Base-by-base conservation (phyloP, 352 stramenopile genomes). In the Pythium aquatile region DNA sequence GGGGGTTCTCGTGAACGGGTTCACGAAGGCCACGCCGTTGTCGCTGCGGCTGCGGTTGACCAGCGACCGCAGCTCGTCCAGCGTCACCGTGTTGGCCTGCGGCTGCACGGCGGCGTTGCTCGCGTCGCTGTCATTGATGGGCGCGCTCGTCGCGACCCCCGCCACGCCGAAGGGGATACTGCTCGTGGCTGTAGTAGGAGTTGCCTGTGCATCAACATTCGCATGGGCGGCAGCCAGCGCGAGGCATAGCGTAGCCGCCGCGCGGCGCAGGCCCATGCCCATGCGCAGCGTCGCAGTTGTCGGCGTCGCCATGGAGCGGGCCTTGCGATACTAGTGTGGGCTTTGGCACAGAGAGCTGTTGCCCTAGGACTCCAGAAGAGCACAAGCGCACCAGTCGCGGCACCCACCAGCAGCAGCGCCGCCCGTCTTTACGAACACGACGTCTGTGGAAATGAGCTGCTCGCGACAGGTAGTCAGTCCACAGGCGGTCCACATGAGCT, bases 41-140 rank as follows among this genome's bases (percentile, higher is more conserved):
- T 20, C 28, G 26, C 30, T 17, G 28, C 49, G 24, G 13, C 17
- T 51, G 44, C 17, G 20, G n/a, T 51, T 51, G 17, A 28, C 44
- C n/a, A 51, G 44, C 44, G 44, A 51, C 44, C 44, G 44, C 44
- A 51, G 44, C 20, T 51, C 44, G 44, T 28, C 44, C n/a, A 55
- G 11, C n/a, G 39, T 28, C 11, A 11, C 24, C 26, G 26, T 32
- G 5, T 44, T 7, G 9, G 32, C 14, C 51, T 61, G 39, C 11
- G 60, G 61, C 28, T 47, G 61, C 53, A 67, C 17, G 24, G 39
- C 52, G 1, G 61, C 61, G 20, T 63, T 63, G 24, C 26, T 37
- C 16, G 42, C 28, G 5, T 44, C 35, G 11, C 52, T 30, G 7
- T 6, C 49, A 28, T 55, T 26, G 11, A 39, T n/a, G 7, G 30